Evolutionary conservation across 345 rosid genomes (phyloP), one percentile per base, ranked within the genome.

Genomic region (Pistacia atlantica): DNA sequence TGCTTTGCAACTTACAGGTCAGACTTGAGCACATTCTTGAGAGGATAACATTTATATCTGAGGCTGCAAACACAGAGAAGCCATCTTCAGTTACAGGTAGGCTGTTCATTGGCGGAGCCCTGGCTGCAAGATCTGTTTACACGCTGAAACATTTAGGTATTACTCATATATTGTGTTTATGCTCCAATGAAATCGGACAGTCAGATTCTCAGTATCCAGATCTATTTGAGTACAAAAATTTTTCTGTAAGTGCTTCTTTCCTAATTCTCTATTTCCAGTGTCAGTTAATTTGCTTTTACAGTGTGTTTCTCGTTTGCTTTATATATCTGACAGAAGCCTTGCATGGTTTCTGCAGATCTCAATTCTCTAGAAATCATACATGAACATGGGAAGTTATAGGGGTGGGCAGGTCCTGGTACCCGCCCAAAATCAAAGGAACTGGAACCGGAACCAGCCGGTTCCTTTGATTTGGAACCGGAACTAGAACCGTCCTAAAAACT

Each of bases 1-100:
- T 60, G 11, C 70, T 70, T 69, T 20, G 12, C 64, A 61, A 80
- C 54, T 73, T 81, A 72, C 89, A 97, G 99, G 90, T 97, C 72
- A 90, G 99, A 85, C 94, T 96, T 59, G 99, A 97, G 81, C 99
- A 97, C 82, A 90, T 94, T 77, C 97, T 94, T 79, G 98, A 94
- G 83, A 92, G 99, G 86, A 91, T 97, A 86, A 83, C 97, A 69
- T 81, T 97, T 84, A 94, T 97, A 67, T 92, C 97, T 48, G 97
- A 94, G 78, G 97, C 97, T 28, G 98, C 95, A 56, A 97, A 88
- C 78, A 94, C 97, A 35, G 99, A 97, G 90, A 94, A 83, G 75
- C 99, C 99, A 76, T 94, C 98, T 72, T 75, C 88, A 85, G 86
- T 97, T 80, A 85, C 95, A 76, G 79, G 76, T 73, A 78, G 81